Evolutionary conservation across 495 filamentous ascomycete species (phyloP), one percentile per base, ranked within the genome.

Genomic region (Tuber magnatum): DNA sequence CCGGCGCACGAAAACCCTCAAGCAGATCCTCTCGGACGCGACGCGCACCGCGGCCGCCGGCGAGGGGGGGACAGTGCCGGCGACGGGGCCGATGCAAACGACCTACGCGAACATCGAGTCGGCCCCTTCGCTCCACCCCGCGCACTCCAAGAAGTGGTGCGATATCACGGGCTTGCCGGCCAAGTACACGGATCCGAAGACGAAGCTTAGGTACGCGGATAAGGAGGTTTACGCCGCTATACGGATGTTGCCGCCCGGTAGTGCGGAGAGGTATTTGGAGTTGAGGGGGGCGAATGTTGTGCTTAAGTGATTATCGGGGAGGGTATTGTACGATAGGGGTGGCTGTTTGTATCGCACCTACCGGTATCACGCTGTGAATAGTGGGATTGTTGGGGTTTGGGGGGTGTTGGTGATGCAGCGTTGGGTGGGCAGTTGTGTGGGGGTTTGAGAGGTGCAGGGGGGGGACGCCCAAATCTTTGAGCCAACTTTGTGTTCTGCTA

Each of bases 1-100:
- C 83, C 93, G 95, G 22, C 93, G 95, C 83, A 98, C 97, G 87
- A 97, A 97, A 86, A 97, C 96, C 82, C 90, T 98, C 84, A 98
- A 98, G 84, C 92, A 97, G 82, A 93, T 98, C 75, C 87, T 99
- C 76, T 90, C 93, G n/a, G 95, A 99, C 79, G 92, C 90, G 41
- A 87, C 91, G 38, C 90, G 93, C 51, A 94, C 93, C 81, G 93
- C 97, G 85, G 92, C 92, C 12, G 92, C 91, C 7, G 88, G 2
- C 85, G 88, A 46, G 82, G 82, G 16, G 82, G 85, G 76, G 86
- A 86, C 73, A 85, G 86, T 20, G 85, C 84, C 24, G 86, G 86
- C 14, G 87, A 82, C 91, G 94, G 85, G 87, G 85, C 32, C 87
- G 83, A 39, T 88, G 85, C 79, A 88, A 3, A 92, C 93, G 42